Percentiles rank a stretch among this genome's conserved stretches.
phyloP scores from a whole-genome alignment of 306 rosid species.

The Benincasa hispida region DNA sequence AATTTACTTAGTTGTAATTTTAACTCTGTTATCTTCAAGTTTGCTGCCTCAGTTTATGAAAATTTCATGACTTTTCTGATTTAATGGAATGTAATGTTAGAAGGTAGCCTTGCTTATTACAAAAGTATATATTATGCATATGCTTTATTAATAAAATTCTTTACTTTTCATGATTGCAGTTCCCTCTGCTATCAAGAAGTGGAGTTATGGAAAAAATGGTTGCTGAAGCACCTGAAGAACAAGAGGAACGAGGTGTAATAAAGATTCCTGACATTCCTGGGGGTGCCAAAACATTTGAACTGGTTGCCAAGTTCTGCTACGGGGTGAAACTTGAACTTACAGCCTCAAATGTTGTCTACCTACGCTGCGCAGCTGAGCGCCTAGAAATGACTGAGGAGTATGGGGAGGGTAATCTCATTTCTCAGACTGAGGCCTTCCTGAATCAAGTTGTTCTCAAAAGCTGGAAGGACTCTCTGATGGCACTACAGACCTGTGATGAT shows the following conservation, averaged over 20 bases:
- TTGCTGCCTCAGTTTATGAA: not conserved
- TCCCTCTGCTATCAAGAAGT: slow-evolving; percentile 98
- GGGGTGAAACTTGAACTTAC: slow-evolving; percentile 95
- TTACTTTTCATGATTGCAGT: slow-evolving; percentile 36
- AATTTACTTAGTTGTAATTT: not conserved
- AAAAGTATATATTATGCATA: not conserved
- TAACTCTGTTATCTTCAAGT: not conserved
- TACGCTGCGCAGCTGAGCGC: slow-evolving; percentile 79
- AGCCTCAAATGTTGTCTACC: slow-evolving; percentile 79
- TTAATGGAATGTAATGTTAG: not conserved
- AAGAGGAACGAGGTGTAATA: slow-evolving; percentile 54
- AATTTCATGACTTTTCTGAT: not conserved
- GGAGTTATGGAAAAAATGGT: slow-evolving; percentile 77
- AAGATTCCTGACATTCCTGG: slow-evolving; percentile 69
- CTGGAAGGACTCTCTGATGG: slow-evolving; percentile 91
- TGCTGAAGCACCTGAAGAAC: slow-evolving; percentile 59
- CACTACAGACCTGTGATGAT: slow-evolving; percentile 75
- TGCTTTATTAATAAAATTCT: slow-evolving; percentile 10
- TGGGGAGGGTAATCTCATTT: slow-evolving; percentile 71
- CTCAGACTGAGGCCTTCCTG: slow-evolving; percentile 63
- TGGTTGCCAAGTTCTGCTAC: slow-evolving; percentile 89
- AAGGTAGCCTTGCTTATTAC: not conserved
- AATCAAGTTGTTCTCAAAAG: slow-evolving; percentile 65
- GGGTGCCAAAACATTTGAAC: slow-evolving; percentile 81
- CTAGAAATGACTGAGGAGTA: slow-evolving; percentile 95